Base-by-base conservation (phyloP, 2,329 filamentous ascomycete species). In the Ophiognomonia clavigignenti-juglandacearum region DNA sequence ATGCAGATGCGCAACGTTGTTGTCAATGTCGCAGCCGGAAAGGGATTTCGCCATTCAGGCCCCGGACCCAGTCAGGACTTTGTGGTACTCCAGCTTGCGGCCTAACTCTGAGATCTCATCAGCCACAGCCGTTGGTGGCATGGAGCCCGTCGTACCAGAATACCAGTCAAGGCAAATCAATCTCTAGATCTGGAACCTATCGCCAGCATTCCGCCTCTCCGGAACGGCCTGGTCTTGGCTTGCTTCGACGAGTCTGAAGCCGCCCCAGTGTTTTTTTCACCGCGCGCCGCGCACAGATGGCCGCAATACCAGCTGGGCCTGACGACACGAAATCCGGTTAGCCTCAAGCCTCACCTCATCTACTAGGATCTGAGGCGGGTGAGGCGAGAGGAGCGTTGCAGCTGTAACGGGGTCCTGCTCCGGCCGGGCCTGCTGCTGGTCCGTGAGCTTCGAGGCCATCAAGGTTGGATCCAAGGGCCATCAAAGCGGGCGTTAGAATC, bases 331-430 rank as follows among this genome's bases (percentile, higher is more conserved):
- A 37, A 38, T 45, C 26, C 39, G 45, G 45, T 41, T 48, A 45
- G 49, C 41, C 49, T 39, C 49, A 40, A 36, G 29, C 29, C 29
- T 32, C 29, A 32, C 29, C n/a, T 14, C n/a, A n/a, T n/a, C n/a
- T n/a, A n/a, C n/a, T n/a, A n/a, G n/a, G n/a, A n/a, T 32, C 49
- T 45, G 41, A 38, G 45, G 49, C 49, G 49, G 49, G 41, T 47
- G 47, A 48, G 45, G 49, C 49, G 45, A 48, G 38, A 36, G 45
- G n/a, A 43, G 42, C 39, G 45, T 51, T 43, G 39, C 49, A 48
- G 38, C 45, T 36, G 23, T 29, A 26, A 32, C 39, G 49, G 49
- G 40, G 32, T 31, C 44, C 39, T 46, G 37, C 39, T 9, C 11
- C n/a, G 10, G 32, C 4, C 24, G 5, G 16, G 23, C 10, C 16